phyloP scores from a whole-genome alignment of 345 rosid genomes.

The Psidium friedrichsthalianum region DNA sequence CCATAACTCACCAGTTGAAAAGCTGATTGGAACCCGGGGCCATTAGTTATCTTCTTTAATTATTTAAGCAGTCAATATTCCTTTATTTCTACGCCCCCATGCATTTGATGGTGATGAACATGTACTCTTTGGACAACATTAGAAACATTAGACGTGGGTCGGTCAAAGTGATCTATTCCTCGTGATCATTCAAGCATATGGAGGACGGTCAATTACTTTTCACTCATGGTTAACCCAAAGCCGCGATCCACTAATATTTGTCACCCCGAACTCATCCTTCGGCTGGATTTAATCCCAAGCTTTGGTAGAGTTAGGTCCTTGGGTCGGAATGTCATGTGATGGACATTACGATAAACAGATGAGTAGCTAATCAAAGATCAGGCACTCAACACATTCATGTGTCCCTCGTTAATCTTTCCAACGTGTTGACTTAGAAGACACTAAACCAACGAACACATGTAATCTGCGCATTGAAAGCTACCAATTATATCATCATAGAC shows the following conservation, averaged over 20 bases:
- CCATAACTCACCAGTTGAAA: background rate
- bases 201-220: background rate
- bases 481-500: background rate
- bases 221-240: background rate
- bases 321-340: background rate
- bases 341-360: background rate
- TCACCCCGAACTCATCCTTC: background rate
- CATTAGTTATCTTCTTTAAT: background rate
- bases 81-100: background rate
- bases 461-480: background rate
- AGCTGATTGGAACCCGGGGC: background rate
- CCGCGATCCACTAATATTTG: too few species aligned
- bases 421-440: background rate
- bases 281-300: background rate
- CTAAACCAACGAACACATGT: background rate
- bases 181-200: background rate
- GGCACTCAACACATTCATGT: background rate
- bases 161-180: background rate
- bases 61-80: background rate
- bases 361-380: background rate
- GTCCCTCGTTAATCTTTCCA: background rate
- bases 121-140: background rate
- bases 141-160: conserved; percentile 12
- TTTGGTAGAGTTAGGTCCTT: background rate
- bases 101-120: background rate